Percentiles rank a stretch among this genome's conserved stretches.
Conservation (phyloP, 345 rosid species). For the Euphorbia tirucalli region DNA sequence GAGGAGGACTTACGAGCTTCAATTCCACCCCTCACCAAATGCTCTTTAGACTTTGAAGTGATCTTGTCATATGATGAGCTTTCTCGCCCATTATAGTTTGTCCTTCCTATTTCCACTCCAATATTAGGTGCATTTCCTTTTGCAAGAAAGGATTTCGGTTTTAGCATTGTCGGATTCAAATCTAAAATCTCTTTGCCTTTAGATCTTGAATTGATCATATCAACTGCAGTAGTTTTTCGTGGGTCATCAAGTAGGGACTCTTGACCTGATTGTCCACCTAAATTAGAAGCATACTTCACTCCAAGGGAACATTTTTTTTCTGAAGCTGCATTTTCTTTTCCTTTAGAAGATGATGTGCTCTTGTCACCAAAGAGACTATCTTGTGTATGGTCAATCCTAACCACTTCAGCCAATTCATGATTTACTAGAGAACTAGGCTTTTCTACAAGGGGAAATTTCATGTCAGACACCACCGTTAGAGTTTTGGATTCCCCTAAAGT, state of each 20-base stretch:
- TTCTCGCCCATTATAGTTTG: neutral
- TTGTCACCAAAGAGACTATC: conserved; percentile 5
- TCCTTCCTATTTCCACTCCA: neutral
- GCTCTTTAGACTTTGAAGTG: conserved; percentile 16
- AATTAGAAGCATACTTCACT: neutral
- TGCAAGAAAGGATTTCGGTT: neutral
- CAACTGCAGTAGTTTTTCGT: neutral
- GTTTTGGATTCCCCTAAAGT: conserved; percentile 12
- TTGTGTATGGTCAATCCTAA: neutral
- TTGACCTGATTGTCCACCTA: neutral
- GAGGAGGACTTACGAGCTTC: conserved; percentile 18
- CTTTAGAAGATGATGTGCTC: neutral
- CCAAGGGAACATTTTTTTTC: conserved; percentile 1
- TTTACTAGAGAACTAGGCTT: conserved; percentile 17
- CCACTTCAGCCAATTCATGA: conserved; percentile 2
- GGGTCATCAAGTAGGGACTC: neutral
- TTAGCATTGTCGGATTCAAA: neutral
- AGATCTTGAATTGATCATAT: conserved; percentile 8
- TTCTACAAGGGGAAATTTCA: conserved; percentile 20
- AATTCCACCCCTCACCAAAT: conserved; percentile 24
- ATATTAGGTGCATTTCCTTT: neutral
- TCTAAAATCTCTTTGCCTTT: conserved; percentile 22
- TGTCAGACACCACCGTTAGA: conserved; percentile 21
- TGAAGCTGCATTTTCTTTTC: conserved; percentile 16
- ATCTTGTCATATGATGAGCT: neutral